Evolutionary conservation across 2,329 filamentous ascomycete genomes (phyloP).

Genomic region (Alternaria arbusti): DNA sequence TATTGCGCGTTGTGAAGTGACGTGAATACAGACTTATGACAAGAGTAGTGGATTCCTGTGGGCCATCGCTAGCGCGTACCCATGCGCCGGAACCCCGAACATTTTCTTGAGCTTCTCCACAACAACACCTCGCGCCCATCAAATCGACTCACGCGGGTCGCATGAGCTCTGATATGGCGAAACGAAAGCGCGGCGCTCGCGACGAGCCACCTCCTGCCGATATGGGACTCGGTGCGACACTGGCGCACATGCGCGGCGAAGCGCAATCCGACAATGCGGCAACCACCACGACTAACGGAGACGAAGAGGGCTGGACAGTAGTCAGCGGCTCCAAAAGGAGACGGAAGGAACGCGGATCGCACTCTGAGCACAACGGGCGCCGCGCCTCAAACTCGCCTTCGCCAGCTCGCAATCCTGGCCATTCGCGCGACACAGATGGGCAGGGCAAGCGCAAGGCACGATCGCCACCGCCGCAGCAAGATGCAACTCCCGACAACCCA

Average conservation of each 20-base stretch:
- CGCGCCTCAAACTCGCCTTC: constrained; percentile 7
- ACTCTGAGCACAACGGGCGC: constrained; percentile 2
- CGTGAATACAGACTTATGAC: too few relatives aligned
- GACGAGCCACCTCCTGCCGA: constrained; percentile 26
- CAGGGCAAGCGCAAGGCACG: neutral
- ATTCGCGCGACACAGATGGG: neutral
- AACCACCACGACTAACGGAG: constrained; percentile 13
- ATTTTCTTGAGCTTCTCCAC: constrained; percentile 5
- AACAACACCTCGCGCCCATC: neutral
- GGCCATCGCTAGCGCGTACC: neutral
- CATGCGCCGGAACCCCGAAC: neutral
- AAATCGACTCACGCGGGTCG: neutral
- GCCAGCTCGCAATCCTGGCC: neutral
- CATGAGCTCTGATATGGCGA: constrained; percentile 32
- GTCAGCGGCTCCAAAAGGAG: constrained; percentile 34
- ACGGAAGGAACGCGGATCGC: constrained; percentile 21
- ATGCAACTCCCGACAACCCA: constrained; percentile 17
- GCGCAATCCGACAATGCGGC: constrained; percentile 16
- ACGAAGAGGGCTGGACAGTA: constrained; percentile 39
- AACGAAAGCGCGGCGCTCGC: constrained; percentile 37
- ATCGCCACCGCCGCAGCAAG: constrained; percentile 9
- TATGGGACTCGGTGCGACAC: constrained; percentile 38
- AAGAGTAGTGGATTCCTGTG: neutral
- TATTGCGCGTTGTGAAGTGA: neutral
- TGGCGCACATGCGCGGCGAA: constrained; percentile 34